Percentiles rank a stretch among this genome's conserved stretches.
phyloP scores from a whole-genome alignment of 148 eudicot species.

The Rhododendron williamsianum region DNA sequence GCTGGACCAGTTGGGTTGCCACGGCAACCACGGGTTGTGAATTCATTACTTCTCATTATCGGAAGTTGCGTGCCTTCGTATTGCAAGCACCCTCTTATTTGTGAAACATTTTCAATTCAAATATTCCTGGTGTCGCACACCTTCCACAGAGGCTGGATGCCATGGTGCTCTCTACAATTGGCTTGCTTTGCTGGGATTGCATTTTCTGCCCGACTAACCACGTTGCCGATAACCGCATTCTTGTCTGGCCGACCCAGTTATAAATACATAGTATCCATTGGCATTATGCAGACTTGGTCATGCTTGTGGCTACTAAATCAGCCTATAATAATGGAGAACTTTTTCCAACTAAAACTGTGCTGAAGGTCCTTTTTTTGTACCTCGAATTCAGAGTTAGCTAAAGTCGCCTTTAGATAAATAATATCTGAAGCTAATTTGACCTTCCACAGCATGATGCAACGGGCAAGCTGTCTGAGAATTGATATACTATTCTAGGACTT shows the following conservation, averaged over 20 bases:
- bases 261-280: background rate
- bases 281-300: background rate
- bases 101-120: background rate
- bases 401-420: background rate
- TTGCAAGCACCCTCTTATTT: background rate
- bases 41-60: background rate
- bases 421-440: background rate
- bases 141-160: background rate
- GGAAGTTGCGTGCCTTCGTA: background rate
- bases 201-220: background rate
- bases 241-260: background rate
- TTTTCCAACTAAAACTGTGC: background rate
- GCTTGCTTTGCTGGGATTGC: background rate
- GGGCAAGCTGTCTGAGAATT: background rate
- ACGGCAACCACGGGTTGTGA: background rate
- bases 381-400: background rate
- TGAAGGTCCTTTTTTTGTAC: background rate
- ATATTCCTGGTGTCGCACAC: background rate
- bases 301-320: background rate
- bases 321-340: background rate
- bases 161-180: background rate
- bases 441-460: background rate
- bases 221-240: background rate
- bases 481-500: background rate
- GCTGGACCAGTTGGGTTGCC: background rate